Base-by-base conservation (phyloP, 208 protist genomes). In the Acanthamoeba polyphaga region DNA sequence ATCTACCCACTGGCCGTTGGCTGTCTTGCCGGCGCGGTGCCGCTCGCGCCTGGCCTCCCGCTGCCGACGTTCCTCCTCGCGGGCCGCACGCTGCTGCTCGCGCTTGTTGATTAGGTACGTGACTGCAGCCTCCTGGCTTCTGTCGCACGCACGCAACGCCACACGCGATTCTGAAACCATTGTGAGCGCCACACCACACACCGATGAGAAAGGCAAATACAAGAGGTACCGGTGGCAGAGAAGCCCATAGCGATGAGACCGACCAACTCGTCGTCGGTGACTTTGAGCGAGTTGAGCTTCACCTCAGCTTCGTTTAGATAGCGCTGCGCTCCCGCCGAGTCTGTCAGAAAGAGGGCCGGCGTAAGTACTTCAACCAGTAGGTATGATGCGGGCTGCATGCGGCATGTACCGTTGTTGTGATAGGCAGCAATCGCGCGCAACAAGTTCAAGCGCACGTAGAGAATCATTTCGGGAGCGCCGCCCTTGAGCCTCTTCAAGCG, bases 361-460 rank as follows among this genome's bases (percentile, higher is more conserved):
- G 32, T 29, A 68, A n/a, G 17, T 12, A n/a, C 27, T 24, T 8
- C 1, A 2, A n/a, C 15, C 17, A 1, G 62, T 29, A 68, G 27
- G 49, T 22, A 15, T 27, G 49, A 15, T 85, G 0, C 17, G 49
- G 12, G 43, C 2, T 66, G 60, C 0, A 60, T 5, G 60, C 24
- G 15, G 60, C 24, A 1, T 29, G 60, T 66, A 88, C 80, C 87
- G 32, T 32, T 12, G 60, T 68, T 76, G 32, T 84, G 70, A 38
- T 66, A 94, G 70, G 90, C 90, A 24, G 70, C 68, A 4, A 82
- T 46, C 8, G 51, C 90, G 3, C 55, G 68, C 46, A 94, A 46
- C 12, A 94, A 49, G 62, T 84, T 27, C 13, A 94, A 66, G 49
- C 90, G 90, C 49, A 94, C 90, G 38, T 84, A 94, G 49, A 94